phyloP scores from a whole-genome alignment of 805 yeast species.

The Cyberlindnera petersonii region DNA sequence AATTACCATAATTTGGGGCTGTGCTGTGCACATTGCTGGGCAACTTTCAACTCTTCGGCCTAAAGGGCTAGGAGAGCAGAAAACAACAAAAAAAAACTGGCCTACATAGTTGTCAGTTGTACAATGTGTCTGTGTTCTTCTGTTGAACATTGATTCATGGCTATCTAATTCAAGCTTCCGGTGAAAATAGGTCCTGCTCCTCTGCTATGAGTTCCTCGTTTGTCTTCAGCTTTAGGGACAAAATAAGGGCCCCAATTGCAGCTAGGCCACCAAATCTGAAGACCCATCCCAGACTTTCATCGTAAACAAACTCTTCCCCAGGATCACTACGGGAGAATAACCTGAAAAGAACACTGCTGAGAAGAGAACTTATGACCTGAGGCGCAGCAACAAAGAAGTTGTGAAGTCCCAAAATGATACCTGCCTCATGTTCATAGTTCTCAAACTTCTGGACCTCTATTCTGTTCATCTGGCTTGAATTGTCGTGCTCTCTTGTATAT shows the following conservation, averaged over 20 bases:
- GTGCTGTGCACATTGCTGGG: no score
- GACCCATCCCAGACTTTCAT: conserved; percentile 51
- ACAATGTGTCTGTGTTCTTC: no score
- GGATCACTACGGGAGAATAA: conserved; percentile 28
- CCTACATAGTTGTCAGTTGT: no score
- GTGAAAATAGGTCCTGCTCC: conserved; percentile 19
- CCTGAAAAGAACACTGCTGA: conserved; percentile 44
- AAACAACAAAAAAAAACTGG: no score
- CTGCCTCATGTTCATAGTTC: conserved; percentile 49
- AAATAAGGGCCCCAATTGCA: conserved; percentile 41
- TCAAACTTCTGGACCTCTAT: conserved; percentile 31
- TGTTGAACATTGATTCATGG: conserved; percentile 8
- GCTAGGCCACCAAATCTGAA: conserved; percentile 53
- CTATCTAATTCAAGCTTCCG: conserved; percentile 3
- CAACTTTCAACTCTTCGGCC: no score
- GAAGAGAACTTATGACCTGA: conserved; percentile 48
- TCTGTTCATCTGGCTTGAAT: conserved; percentile 7
- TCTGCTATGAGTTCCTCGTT: conserved; percentile 35
- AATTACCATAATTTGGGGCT: no score
- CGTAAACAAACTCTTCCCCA: conserved; percentile 30
- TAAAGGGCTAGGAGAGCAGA: no score
- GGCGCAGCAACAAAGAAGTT: conserved; percentile 57
- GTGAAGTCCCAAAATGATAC: conserved; percentile 52
- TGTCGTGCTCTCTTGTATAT: neutral
- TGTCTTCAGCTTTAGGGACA: conserved; percentile 41